Conservation (phyloP, 2,329 filamentous ascomycete genomes). For the Ceratocystis albifundus region DNA sequence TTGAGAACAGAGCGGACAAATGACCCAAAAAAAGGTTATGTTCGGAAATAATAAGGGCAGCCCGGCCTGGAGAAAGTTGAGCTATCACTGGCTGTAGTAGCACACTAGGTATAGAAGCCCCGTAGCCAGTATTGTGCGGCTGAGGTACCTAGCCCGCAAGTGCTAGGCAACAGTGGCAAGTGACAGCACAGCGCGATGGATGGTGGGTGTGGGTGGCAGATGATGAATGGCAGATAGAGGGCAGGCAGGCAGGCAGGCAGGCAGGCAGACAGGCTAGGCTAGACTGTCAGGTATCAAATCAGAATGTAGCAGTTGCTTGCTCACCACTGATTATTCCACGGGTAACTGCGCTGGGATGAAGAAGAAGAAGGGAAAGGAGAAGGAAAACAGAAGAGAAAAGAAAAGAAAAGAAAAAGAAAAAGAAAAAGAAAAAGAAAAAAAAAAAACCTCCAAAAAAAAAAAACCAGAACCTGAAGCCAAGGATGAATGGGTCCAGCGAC, state of each 20-base stretch:
- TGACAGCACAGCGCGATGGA: too few species aligned
- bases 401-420: too few species aligned
- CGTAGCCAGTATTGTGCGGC: too few species aligned
- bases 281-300: not conserved
- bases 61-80: too few species aligned
- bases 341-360: not conserved
- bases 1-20: not conserved
- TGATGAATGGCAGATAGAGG: not conserved
- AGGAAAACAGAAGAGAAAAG: too few species aligned
- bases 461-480: not conserved
- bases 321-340: not conserved
- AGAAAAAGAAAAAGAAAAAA: not conserved
- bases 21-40: not conserved
- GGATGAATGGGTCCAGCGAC: conserved; percentile 5
- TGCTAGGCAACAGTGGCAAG: not conserved
- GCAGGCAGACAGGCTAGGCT: too few species aligned
- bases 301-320: not conserved
- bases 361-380: not conserved
- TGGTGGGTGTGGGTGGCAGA: not conserved
- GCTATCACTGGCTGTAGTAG: too few species aligned
- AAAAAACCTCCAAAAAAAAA: not conserved
- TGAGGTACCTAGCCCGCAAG: too few species aligned
- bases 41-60: too few species aligned
- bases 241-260: too few species aligned
- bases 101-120: too few species aligned